These are phyloP conservation scores for Spergularia azorica DNA, from an alignment of 179 eudicot species.

Conservation along the genomic window DNA sequence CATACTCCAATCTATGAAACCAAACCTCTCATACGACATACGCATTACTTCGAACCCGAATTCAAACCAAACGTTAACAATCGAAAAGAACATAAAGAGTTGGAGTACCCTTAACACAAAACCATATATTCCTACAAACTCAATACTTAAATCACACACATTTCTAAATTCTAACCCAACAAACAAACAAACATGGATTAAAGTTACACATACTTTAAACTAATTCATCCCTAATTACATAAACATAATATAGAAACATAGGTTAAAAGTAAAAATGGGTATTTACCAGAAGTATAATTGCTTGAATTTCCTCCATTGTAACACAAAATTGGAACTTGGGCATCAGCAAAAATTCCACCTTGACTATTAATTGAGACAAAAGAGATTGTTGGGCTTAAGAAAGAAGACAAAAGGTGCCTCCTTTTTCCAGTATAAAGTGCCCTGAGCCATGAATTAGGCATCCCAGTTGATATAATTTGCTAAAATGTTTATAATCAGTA, in stretches of 20 bases:
- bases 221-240: background rate
- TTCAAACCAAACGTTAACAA: no score
- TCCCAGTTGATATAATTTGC: background rate
- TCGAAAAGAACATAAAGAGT: no score
- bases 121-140: background rate
- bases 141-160: background rate
- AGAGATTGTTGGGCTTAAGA: constrained; percentile 13
- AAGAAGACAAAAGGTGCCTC: constrained; percentile 11
- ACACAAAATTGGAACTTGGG: constrained; percentile 9
- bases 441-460: constrained; percentile 34
- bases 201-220: background rate
- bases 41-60: no score
- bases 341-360: background rate
- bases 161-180: background rate
- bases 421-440: constrained; percentile 22
- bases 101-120: no score
- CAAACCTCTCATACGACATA: no score
- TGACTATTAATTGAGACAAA: background rate
- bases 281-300: constrained; percentile 21
- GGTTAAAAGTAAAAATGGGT: background rate
- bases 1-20: no score
- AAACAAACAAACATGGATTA: background rate
- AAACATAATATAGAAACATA: background rate
- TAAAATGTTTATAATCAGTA: no score
- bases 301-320: constrained; percentile 18